phyloP scores from a whole-genome alignment of 768 basidiomycete species.

The Fibroporia radiculosa region DNA sequence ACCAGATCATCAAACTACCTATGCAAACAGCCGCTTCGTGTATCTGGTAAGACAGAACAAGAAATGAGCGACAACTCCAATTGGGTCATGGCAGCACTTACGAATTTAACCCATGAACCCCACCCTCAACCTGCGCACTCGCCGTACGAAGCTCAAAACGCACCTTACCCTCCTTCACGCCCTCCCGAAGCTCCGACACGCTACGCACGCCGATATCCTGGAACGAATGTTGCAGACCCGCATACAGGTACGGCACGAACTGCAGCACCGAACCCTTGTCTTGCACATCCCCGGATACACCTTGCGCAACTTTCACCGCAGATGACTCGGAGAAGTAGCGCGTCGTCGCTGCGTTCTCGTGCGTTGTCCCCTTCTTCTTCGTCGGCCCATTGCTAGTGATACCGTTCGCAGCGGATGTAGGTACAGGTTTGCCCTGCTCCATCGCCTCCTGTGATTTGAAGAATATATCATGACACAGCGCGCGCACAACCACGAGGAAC shows the following conservation, averaged over 20 bases:
- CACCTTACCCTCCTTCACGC: constrained; percentile 58
- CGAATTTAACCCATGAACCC: constrained; percentile 93
- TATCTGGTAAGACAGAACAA: constrained; percentile 29
- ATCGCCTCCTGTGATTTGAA: constrained; percentile 57
- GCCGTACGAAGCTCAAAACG: constrained; percentile 92
- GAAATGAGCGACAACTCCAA: constrained; percentile 1
- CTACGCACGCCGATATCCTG: constrained; percentile 85
- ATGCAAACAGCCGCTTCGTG: constrained; percentile 49
- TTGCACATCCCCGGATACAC: constrained; percentile 93
- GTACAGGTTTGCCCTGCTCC: constrained; percentile 60
- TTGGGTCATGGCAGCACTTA: constrained; percentile 36
- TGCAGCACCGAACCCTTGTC: constrained; percentile 94
- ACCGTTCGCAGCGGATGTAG: constrained; percentile 23
- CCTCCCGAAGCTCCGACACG: constrained; percentile 57
- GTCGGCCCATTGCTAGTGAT: constrained; percentile 17
- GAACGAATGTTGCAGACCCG: constrained; percentile 85
- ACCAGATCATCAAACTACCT: constrained; percentile 2
- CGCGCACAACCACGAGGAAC: constrained; percentile 16
- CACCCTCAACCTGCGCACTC: constrained; percentile 92
- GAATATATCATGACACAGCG: background rate
- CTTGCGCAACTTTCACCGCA: constrained; percentile 92
- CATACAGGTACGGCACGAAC: constrained; percentile 81
- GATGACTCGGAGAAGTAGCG: constrained; percentile 94
- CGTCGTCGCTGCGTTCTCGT: constrained; percentile 93
- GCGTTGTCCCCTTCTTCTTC: constrained; percentile 40